A percentile compares a stretch with the other conserved stretches of the same genome.
Conservation (phyloP, 306 rosid species). For the Rosa chinensis region DNA sequence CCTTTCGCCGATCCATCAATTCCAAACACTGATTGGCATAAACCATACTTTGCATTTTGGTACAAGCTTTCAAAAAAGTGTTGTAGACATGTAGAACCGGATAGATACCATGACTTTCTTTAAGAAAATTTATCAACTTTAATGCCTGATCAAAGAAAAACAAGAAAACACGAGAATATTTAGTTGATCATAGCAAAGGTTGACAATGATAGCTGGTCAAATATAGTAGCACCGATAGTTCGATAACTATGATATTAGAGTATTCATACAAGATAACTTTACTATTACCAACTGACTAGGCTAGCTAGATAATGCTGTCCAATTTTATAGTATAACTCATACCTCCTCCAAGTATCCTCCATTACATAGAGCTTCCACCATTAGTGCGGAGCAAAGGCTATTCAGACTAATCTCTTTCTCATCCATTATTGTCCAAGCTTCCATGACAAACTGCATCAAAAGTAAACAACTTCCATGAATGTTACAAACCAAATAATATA, state of each 20-base stretch:
- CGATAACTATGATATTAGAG: neutral
- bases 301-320: neutral
- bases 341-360: slow-evolving; percentile 81
- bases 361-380: slow-evolving; percentile 63
- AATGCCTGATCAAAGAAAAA: slow-evolving; percentile 57
- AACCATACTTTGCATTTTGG: slow-evolving; percentile 35
- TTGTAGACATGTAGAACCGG: slow-evolving; percentile 52
- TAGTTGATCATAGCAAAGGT: slow-evolving; percentile 12
- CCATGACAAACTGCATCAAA: slow-evolving; percentile 73
- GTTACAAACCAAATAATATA: neutral
- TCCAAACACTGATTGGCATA: slow-evolving; percentile 74
- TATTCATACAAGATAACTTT: neutral
- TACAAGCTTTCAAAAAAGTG: slow-evolving; percentile 54
- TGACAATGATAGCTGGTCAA: neutral
- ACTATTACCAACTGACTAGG: neutral
- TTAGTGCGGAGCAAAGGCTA: slow-evolving; percentile 45
- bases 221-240: neutral
- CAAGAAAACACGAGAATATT: slow-evolving; percentile 25
- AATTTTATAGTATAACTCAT: neutral
- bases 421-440: slow-evolving; percentile 76
- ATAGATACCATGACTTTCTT: slow-evolving; percentile 46
- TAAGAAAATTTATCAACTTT: slow-evolving; percentile 53
- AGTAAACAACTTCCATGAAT: slow-evolving; percentile 18
- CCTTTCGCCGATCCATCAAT: slow-evolving; percentile 66
- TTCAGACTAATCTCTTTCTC: slow-evolving; percentile 49